Percentiles rank a stretch among this genome's conserved stretches.
phyloP scores from a whole-genome alignment of 2,329 filamentous ascomycete genomes.

The Paecilomyces formosus region DNA sequence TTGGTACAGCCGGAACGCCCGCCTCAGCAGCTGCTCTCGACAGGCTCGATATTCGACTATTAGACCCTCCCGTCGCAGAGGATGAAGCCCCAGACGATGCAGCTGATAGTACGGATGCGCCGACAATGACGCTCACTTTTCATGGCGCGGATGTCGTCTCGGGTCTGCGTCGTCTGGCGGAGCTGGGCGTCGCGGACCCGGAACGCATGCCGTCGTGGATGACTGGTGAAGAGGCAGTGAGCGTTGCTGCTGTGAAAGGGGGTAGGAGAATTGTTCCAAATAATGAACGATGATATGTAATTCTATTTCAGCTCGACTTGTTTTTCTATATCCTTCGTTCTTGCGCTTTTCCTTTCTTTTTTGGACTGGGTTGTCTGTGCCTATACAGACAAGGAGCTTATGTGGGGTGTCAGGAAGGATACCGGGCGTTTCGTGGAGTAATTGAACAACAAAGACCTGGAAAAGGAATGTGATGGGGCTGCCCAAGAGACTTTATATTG shows the following conservation, averaged over 20 bases:
- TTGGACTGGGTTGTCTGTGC: not conserved
- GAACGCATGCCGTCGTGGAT: slow-evolving; percentile 81
- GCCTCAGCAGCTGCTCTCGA: slow-evolving; percentile 32
- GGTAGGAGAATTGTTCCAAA: slow-evolving; percentile 35
- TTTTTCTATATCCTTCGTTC: not conserved
- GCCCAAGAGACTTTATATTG: not conserved
- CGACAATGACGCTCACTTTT: slow-evolving; percentile 51
- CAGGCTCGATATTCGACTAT: slow-evolving; percentile 43
- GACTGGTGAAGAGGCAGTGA: slow-evolving; percentile 79
- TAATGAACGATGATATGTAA: not conserved
- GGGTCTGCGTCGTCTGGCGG: slow-evolving; percentile 69
- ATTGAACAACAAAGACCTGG: not conserved
- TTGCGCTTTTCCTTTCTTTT: not conserved
- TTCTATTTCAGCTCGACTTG: not conserved
- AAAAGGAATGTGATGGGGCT: not conserved
- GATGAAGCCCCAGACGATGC: slow-evolving; percentile 1
- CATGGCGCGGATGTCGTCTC: slow-evolving; percentile 73
- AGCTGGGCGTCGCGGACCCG: slow-evolving; percentile 64
- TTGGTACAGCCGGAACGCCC: slow-evolving; percentile 52
- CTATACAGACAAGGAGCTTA: not conserved
- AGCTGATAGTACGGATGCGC: slow-evolving; percentile 8
- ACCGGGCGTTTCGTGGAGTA: not conserved
- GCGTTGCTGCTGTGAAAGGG: slow-evolving; percentile 59
- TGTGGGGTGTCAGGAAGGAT: not conserved
- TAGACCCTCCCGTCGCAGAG: slow-evolving; percentile 32